Conservation (phyloP, 1,284 basidiomycete species). For the Rhodotorula sp. region DNA sequence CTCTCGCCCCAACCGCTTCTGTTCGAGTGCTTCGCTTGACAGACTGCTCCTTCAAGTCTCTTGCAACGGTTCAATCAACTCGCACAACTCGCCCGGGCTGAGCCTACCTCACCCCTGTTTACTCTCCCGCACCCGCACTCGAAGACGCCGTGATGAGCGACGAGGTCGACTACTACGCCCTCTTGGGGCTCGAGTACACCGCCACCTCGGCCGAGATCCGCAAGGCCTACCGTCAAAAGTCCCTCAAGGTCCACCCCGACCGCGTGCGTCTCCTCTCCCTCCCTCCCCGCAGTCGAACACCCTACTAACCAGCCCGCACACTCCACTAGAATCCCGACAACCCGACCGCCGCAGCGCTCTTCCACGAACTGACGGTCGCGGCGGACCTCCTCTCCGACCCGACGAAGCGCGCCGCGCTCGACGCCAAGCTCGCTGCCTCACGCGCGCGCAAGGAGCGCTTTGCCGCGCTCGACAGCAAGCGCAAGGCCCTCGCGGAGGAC, state of each 20-base stretch:
- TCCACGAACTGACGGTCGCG: constrained; percentile 44
- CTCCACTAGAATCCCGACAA: constrained; percentile 44
- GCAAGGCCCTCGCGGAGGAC: constrained; percentile 43
- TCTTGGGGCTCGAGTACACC: constrained; percentile 32
- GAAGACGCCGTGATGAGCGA: neutral
- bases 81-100: neutral
- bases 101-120: neutral
- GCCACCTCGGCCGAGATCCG: constrained; percentile 43
- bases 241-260: constrained; percentile 45
- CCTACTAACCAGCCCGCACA: constrained; percentile 23
- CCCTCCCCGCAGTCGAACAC: neutral
- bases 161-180: constrained; percentile 42
- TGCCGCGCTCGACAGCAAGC: constrained; percentile 43
- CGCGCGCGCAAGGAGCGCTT: constrained; percentile 41
- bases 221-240: constrained; percentile 40
- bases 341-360: constrained; percentile 43
- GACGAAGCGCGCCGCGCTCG: constrained; percentile 37
- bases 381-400: constrained; percentile 43
- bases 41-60: no score
- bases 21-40: neutral
- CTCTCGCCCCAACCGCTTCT: neutral
- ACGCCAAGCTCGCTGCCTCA: constrained; percentile 36
- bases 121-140: neutral
- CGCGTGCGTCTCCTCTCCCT: constrained; percentile 28
- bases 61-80: no score